Percentiles rank a stretch among this genome's conserved stretches.
Conservation (phyloP, 495 filamentous ascomycete genomes). For the Penicillium salamii region DNA sequence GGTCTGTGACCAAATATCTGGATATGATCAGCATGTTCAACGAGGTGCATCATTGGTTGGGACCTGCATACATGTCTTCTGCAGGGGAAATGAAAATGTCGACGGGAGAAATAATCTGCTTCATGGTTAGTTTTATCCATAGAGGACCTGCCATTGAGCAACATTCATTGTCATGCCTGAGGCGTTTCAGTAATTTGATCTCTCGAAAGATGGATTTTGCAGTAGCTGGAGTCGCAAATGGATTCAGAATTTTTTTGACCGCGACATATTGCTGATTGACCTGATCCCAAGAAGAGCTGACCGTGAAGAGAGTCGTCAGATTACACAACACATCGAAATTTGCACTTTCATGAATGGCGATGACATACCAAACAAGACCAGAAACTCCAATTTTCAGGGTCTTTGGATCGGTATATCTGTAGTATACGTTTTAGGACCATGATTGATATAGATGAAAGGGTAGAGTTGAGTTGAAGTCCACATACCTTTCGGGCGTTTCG, state of each 20-base stretch:
- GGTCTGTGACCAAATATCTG: constrained; percentile 89
- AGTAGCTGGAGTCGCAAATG: constrained; percentile 85
- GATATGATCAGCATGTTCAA: not conserved
- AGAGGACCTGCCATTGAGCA: not conserved
- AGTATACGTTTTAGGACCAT: not conserved
- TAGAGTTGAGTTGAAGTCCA: not conserved
- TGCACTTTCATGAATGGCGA: not conserved
- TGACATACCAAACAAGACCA: constrained; percentile 1
- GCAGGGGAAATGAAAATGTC: constrained; percentile 92
- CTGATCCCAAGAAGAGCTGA: constrained; percentile 14
- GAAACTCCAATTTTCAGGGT: constrained; percentile 1
- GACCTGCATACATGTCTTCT: constrained; percentile 73
- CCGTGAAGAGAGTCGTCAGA: not conserved
- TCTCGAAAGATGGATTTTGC: constrained; percentile 89
- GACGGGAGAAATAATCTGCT: constrained; percentile 79
- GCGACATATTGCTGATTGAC: constrained; percentile 68
- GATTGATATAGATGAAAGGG: no score
- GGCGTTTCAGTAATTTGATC: constrained; percentile 83
- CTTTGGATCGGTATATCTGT: not conserved
- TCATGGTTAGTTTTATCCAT: not conserved
- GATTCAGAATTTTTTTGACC: constrained; percentile 97
- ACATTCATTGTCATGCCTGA: constrained; percentile 84
- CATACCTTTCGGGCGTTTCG: not conserved
- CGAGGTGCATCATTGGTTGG: not conserved
- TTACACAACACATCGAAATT: not conserved